Base-by-base conservation (phyloP, 2,329 filamentous ascomycete species). In the Epicoccum nigrum region DNA sequence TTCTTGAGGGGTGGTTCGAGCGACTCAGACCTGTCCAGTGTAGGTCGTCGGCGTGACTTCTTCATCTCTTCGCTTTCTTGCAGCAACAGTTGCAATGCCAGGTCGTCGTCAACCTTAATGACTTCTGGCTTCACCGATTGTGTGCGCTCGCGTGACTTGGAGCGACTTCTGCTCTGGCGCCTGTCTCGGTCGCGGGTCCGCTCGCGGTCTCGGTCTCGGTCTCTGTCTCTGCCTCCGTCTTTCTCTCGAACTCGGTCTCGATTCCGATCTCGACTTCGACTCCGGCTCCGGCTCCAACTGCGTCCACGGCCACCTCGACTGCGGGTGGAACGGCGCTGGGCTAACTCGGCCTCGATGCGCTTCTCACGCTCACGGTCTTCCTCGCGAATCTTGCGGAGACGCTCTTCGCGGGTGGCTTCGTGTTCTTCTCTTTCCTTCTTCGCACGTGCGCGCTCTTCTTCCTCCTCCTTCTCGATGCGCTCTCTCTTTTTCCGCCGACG, bases 321-420 rank as follows among this genome's bases (percentile, higher is more conserved):
- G n/a, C 65, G 62, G 32, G 63, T 62, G n/a, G 80, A 76, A 25
- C 78, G 74, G 74, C 65, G 79, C 46, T 77, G 76, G 45, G 82
- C 78, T 28, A 82, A 77, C 46, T 86, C 83, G 30, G 77, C 76
- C 74, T 65, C 75, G 72, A 68, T 56, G 28, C 67, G 65, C 11
- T 64, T 63, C 35, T 70, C 67, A 30, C 70, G 66, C 34, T 71
- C 67, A 7, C 69, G 68, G 27, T 72, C 67, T 41, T 68, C 61
- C 19, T 72, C 64, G 21, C 67, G 63, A 11, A 67, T 65, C 45
- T 64, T 63, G 54, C 80, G 55, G 68, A 80, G 61, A 64, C 77
- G 69, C 63, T 73, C 59, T 64, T 76, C 57, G 68, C 80, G 62
- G 71, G 75, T 58, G 65, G 68, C 63, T 15, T 83, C 81, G 47